Evolutionary conservation across 495 filamentous ascomycete genomes (phyloP), one percentile per base, ranked within the genome.

Genomic region (Lasiosphaeria ovina): DNA sequence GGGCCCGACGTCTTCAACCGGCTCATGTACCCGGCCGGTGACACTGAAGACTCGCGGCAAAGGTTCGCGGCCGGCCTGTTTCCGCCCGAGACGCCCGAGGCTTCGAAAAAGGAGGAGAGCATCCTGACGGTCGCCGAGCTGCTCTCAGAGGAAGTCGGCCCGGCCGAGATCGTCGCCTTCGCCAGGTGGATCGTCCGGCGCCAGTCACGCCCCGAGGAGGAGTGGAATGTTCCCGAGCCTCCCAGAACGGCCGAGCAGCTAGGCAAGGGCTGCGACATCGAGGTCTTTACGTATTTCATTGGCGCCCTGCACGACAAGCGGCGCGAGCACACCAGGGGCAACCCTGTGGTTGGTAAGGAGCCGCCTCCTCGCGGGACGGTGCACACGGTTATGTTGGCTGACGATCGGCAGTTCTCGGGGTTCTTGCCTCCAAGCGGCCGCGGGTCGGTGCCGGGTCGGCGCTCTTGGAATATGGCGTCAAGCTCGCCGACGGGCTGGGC

Each of bases 381-480:
- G 32, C 35, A 57, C 3, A 24, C 14, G 8, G 7, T 47, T 47
- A 14, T 11, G 12, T 47, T 2, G 9, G 34, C 59, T 62, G 48
- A 62, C 16, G 17, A 11, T 16, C 9, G n/a, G 5, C 47, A 72
- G 71, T 59, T 33, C 66, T 73, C n/a, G 35, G 54, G 1, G 51
- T 67, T 34, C 57, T 73, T 33, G 69, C 49, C 8, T 66, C 58
- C 57, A 55, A n/a, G 14, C 63, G 61, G 6, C 67, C 68, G 36
- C 60, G 71, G 1, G 8, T 67, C 31, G 71, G 71, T 9, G 69
- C 67, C 24, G 71, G 69, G 1, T 64, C 62, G 8, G 71, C 67
- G 0, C 62, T 73, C 6, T 1, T 73, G 32, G 51, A 59, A n/a
- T 64, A 53, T 59, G 69, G 71, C 2, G 40, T 36, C 36, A 57